These are phyloP conservation scores for Blastobotrys proliferans DNA, from an alignment of 1,139 yeast species.

Conservation along the genomic window DNA sequence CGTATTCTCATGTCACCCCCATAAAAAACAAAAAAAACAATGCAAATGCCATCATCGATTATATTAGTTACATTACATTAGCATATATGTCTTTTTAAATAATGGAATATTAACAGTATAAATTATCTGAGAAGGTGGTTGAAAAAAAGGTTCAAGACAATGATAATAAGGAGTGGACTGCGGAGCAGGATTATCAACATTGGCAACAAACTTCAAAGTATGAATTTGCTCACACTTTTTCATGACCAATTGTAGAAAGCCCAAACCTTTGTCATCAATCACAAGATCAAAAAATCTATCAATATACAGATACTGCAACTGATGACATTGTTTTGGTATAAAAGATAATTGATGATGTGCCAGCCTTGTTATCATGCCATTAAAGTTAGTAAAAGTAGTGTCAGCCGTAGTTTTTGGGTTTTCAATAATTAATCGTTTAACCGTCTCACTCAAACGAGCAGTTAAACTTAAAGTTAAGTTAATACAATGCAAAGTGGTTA, in stretches of 20 bases:
- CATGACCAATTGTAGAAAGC: not conserved
- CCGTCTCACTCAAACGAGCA: slow-evolving; percentile 1
- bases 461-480: slow-evolving; percentile 6
- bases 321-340: not conserved
- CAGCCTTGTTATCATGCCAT: slow-evolving; percentile 12
- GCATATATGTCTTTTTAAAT: not conserved
- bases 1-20: too few species aligned
- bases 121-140: too few species aligned
- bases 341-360: slow-evolving; percentile 8
- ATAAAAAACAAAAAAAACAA: too few species aligned
- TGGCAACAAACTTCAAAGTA: not conserved
- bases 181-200: too few species aligned
- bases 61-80: not conserved
- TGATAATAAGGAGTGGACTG: too few species aligned
- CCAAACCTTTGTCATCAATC: not conserved
- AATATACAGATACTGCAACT: slow-evolving; percentile 1
- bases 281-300: slow-evolving; percentile 5
- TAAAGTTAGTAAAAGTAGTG: slow-evolving; percentile 11
- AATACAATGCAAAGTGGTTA: not conserved
- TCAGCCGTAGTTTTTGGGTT: slow-evolving; percentile 5
- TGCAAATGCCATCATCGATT: too few species aligned
- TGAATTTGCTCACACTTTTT: not conserved
- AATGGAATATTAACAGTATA: not conserved
- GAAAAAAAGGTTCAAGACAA: too few species aligned
- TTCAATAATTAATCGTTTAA: slow-evolving; percentile 3